phyloP scores from a whole-genome alignment of 2,329 filamentous ascomycete genomes.

The Trichophyton schoenleinii region DNA sequence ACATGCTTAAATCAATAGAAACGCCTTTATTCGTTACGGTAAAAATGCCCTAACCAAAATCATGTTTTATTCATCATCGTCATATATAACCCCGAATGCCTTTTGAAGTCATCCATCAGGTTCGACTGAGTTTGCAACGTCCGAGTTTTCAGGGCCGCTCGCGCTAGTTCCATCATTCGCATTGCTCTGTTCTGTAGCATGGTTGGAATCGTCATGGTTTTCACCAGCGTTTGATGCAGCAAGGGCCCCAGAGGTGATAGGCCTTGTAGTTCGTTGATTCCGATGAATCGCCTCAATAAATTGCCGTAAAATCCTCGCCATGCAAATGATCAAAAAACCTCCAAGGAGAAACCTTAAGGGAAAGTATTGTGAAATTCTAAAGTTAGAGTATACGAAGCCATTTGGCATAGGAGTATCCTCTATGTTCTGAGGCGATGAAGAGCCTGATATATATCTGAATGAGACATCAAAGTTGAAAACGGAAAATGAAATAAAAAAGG shows the following conservation, averaged over 20 bases:
- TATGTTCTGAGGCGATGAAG: neutral
- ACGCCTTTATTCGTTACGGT: too few relatives aligned
- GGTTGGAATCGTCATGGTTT: too few relatives aligned
- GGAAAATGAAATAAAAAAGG: conserved; percentile 20
- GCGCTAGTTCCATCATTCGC: neutral
- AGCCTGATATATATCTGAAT: conserved; percentile 15
- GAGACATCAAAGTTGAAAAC: conserved; percentile 27
- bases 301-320: conserved; percentile 9
- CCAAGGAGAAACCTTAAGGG: conserved; percentile 8
- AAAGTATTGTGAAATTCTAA: conserved; percentile 5
- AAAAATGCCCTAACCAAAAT: neutral
- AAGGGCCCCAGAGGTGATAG: neutral
- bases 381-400: conserved; percentile 7
- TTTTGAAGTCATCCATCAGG: neutral
- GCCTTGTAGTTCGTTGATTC: neutral
- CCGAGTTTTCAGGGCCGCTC: neutral
- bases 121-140: neutral
- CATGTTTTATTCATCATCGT: neutral
- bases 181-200: neutral
- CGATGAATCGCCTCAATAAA: conserved; percentile 7
- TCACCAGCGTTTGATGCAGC: neutral
- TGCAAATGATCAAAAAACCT: conserved; percentile 5
- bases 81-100: neutral
- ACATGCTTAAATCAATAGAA: too few relatives aligned
- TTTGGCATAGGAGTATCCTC: neutral